A percentile compares a stretch with the other conserved stretches of the same genome.
Conservation (phyloP, 306 rosid genomes). For the Malus asiatica region DNA sequence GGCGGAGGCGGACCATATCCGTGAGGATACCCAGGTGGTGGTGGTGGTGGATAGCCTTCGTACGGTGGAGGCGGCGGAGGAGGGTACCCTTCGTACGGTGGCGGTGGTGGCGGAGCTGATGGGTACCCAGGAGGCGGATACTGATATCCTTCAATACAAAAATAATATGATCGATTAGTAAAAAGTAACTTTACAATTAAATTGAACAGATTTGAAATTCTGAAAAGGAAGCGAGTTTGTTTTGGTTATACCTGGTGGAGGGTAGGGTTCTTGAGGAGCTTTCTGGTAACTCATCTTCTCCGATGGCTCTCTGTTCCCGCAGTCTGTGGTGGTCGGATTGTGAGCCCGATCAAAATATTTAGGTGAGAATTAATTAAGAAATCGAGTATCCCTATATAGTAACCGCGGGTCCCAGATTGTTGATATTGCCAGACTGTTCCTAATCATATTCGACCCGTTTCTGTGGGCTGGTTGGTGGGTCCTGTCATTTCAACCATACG, state of each 20-base stretch:
- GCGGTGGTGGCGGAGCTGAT: constrained; percentile 21
- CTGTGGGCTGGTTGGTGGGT: background rate
- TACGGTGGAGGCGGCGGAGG: constrained; percentile 42
- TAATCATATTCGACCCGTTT: background rate
- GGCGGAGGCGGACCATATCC: constrained; percentile 13
- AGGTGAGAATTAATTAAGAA: background rate
- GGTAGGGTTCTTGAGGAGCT: constrained; percentile 37
- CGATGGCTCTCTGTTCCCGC: background rate
- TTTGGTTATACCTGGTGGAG: constrained; percentile 14
- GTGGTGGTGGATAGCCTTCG: constrained; percentile 37
- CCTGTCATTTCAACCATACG: background rate
- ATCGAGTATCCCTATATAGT: background rate
- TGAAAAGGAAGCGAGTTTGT: background rate
- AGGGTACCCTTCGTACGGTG: constrained; percentile 12
- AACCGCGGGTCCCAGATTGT: background rate
- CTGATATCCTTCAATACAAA: background rate
- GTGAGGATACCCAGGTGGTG: constrained; percentile 27
- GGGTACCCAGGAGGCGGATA: constrained; percentile 9
- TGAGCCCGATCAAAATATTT: background rate
- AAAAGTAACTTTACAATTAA: background rate
- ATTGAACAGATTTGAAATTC: background rate
- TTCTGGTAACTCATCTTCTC: constrained; percentile 47
- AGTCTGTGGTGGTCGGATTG: background rate
- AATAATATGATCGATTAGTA: background rate
- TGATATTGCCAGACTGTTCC: background rate